Evolutionary conservation across 805 yeast genomes (phyloP).

Genomic region (Nematodospora valgi): DNA sequence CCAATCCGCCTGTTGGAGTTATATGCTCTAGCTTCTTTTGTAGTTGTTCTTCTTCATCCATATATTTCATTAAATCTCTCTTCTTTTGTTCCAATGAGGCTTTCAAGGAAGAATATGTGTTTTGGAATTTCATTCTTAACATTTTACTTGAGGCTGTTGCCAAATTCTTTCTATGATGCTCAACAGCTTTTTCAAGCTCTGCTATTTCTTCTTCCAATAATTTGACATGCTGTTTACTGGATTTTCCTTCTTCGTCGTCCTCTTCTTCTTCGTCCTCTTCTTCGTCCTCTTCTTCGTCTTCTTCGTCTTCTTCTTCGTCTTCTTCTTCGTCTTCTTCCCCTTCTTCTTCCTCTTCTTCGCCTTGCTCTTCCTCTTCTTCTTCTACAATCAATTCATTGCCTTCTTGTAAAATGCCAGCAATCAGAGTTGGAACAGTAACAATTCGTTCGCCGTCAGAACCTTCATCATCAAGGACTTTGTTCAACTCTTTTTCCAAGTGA

Average conservation of each 20-base stretch:
- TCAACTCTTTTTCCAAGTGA: constrained; percentile 54
- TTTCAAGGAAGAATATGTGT: constrained; percentile 71
- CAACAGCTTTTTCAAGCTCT: constrained; percentile 76
- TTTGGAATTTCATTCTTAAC: constrained; percentile 80
- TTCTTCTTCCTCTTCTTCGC: constrained; percentile 32
- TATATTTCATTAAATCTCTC: constrained; percentile 48
- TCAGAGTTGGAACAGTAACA: constrained; percentile 2
- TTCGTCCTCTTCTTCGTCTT: constrained; percentile 53
- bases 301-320: constrained; percentile 54
- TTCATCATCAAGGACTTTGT: constrained; percentile 48
- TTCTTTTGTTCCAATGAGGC: constrained; percentile 80
- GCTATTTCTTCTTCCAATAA: constrained; percentile 79
- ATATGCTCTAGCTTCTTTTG: constrained; percentile 18
- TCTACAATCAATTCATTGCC: constrained; percentile 9
- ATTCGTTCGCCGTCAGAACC: constrained; percentile 13
- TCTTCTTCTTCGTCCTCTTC: constrained; percentile 49
- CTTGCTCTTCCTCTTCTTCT: constrained; percentile 29
- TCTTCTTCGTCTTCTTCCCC: constrained; percentile 48
- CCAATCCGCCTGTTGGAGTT: constrained; percentile 25
- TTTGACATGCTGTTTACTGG: constrained; percentile 50
- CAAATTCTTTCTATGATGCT: constrained; percentile 68
- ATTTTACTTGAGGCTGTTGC: constrained; percentile 77
- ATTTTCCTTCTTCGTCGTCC: constrained; percentile 50
- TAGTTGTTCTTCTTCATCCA: constrained; percentile 25
- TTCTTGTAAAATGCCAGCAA: constrained; percentile 9